Conservation (phyloP, 352 stramenopile genomes). For the Phytophthora uliginosa region DNA sequence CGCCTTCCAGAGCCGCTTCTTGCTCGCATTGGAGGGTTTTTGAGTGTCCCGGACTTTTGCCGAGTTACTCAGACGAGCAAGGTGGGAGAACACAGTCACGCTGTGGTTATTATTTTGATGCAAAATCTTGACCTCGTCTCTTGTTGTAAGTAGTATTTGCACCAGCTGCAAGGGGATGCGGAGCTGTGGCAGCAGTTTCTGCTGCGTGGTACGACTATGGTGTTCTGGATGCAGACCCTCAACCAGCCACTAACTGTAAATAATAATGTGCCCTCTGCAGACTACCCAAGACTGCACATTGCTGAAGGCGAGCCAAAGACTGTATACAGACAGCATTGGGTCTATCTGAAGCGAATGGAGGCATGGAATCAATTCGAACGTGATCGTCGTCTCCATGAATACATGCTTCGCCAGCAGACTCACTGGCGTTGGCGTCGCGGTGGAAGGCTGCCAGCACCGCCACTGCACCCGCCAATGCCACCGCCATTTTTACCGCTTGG, state of each 20-base stretch:
- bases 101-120: background rate
- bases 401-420: conserved; percentile 11
- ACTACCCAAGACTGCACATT: background rate
- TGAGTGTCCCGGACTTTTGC: conserved; percentile 45
- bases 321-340: conserved; percentile 32
- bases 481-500: conserved; percentile 31
- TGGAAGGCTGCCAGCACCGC: conserved; percentile 14
- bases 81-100: conserved; percentile 18
- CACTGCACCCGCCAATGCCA: conserved; percentile 20
- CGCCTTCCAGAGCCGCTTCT: conserved; percentile 47
- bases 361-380: conserved; percentile 14
- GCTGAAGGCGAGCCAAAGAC: conserved; percentile 18
- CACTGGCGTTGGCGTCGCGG: conserved; percentile 25
- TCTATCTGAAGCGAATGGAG: conserved; percentile 25
- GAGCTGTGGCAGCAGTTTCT: conserved; percentile 48
- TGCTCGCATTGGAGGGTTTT: conserved; percentile 33
- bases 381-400: conserved; percentile 12
- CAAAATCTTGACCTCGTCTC: conserved; percentile 1
- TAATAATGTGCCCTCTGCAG: background rate
- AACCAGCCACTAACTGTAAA: background rate
- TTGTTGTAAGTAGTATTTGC: conserved; percentile 42
- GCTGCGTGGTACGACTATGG: conserved; percentile 28
- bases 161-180: conserved; percentile 26
- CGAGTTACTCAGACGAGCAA: conserved; percentile 49
- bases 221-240: background rate